Evolutionary conservation across 371 early-diverging fungal genomes (phyloP).

Genomic region (Mucor sp.): DNA sequence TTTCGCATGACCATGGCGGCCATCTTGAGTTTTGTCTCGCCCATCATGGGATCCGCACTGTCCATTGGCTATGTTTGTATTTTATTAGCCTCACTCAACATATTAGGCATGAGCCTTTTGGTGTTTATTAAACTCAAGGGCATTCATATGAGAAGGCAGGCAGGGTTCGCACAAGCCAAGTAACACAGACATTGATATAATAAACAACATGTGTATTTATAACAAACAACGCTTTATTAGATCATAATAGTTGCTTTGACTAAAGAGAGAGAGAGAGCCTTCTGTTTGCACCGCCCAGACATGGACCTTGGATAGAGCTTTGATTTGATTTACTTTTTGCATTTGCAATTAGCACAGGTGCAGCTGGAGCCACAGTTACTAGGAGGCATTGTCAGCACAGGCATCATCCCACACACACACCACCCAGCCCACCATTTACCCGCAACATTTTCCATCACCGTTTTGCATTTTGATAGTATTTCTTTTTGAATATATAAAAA

Average conservation of each 20-base stretch:
- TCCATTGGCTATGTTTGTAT: constrained; percentile 38
- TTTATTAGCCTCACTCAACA: constrained; percentile 34
- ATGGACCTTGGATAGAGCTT: neutral
- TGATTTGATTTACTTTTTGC: constrained; percentile 21
- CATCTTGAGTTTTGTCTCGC: constrained; percentile 35
- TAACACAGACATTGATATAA: constrained; percentile 4
- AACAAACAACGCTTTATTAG: neutral
- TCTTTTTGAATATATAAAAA: constrained; percentile 30
- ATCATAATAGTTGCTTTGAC: neutral
- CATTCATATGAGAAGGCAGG: constrained; percentile 28
- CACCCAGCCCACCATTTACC: constrained; percentile 13
- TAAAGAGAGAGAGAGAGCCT: neutral
- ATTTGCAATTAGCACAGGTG: constrained; percentile 22
- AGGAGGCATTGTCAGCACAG: neutral
- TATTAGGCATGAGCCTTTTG: constrained; percentile 29
- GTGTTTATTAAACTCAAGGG: constrained; percentile 38
- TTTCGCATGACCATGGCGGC: constrained; percentile 53
- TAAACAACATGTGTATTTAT: neutral
- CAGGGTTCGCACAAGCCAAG: constrained; percentile 21
- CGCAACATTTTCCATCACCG: constrained; percentile 33
- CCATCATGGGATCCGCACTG: constrained; percentile 22
- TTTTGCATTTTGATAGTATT: constrained; percentile 28
- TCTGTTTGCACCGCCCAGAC: neutral
- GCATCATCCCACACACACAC: neutral
- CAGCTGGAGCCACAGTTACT: constrained; percentile 25